Evolutionary conservation across 148 eudicot genomes (phyloP), one percentile per base, ranked within the genome.

Genomic region (Dianthus caryophyllus): DNA sequence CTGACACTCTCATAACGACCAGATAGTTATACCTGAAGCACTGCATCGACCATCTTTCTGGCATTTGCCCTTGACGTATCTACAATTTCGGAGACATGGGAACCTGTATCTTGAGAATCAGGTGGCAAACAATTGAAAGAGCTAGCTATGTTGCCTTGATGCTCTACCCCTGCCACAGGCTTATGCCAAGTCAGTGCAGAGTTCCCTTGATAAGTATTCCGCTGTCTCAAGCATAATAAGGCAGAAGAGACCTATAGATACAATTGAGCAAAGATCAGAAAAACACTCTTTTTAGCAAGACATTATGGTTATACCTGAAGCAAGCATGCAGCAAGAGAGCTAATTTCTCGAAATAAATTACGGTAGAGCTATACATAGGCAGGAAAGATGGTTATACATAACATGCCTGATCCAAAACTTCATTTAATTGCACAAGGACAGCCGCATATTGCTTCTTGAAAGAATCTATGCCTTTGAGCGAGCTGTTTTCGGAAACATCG

Each of bases 371-470:
- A 22, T 41, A 62, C 31, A 44, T 41, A 44, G 20, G 10, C 51
- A 53, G 50, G 17, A 27, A 46, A 65, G 50, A 43, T 20, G 61
- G 14, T 70, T 38, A 36, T 20, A 67, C 75, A 64, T 79, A 27
- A 71, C 74, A 64, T 82, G 67, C 99, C 96, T 88, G 96, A 70
- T 90, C 90, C 79, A 85, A 86, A 54, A 79, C 87, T 71, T 85
- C 90, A 77, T 84, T 82, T 50, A 94, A 65, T 75, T 94, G 96
- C 71, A 86, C 83, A 54, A 94, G 82, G 56, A 90, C 86, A 44
- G 97, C 96, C 50, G 99, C 99, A 82, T 88, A 90, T 73, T 94
- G 90, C 82, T 94, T 88, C 82, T 86, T 90, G 68, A 94, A 94
- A 39, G 86, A 73, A 59, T 86, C 99, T 21, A 89, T 76, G 64